Evolutionary conservation across 2,329 filamentous ascomycete genomes (phyloP), one percentile per base, ranked within the genome.

Genomic region (Cryphonectria carpinicola): DNA sequence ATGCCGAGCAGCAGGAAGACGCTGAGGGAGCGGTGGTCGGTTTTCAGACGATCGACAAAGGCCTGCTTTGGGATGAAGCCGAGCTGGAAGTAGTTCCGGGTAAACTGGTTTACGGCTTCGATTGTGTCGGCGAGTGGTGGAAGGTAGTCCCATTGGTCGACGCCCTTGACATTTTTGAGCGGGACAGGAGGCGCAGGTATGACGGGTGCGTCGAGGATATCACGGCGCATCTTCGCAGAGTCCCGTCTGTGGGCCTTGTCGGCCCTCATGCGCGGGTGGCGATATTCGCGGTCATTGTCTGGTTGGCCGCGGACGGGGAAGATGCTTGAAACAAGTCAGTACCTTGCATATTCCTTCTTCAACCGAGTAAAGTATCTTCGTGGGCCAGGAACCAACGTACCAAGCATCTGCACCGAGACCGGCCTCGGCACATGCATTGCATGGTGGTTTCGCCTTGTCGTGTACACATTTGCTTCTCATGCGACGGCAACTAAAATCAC

Each of bases 381-480:
- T 13, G 32, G 22, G 19, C 39, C n/a, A 39, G n/a, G 46, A 22
- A 35, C 19, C 32, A 54, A 75, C 81, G 77, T 79, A 88, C 86
- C 87, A 89, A 76, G 86, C 84, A 35, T 82, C 80, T 14, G 83
- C 75, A 32, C 77, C 76, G 25, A 86, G 79, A n/a, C 85, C 85
- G 17, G 86, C 84, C 66, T 86, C 83, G 28, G 78, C 76, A 73
- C 87, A 89, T 6, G 84, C 80, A 70, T 85, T 84, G 73, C 87
- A 89, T 22, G 86, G 86, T 37, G 85, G 80, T 32, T 79, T 77
- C 4, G 79, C 81, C 66, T 82, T 84, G 11, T 86, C 83, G 73
- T 87, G 85, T 25, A 85, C 75, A 74, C 86, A 88, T 78, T 87
- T 88, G 76, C 84, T 87, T 71, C 86, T 83, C 81, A 88, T 85